Conservation (phyloP, 1,139 yeast species). For the Candida albicans region DNA sequence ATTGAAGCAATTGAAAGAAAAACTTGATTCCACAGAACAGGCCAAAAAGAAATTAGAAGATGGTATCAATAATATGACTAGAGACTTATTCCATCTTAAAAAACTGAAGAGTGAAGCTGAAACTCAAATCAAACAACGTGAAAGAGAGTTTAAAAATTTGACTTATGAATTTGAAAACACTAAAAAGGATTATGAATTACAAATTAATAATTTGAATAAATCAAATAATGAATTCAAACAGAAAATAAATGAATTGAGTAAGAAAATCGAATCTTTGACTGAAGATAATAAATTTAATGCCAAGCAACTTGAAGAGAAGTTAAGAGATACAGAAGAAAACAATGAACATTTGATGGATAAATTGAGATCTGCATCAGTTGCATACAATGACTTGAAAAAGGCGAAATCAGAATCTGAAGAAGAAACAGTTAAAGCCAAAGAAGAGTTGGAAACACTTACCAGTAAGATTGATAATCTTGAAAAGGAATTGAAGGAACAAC, state of each 20-base stretch:
- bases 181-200: constrained; percentile 23
- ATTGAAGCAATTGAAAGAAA: constrained; percentile 25
- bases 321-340: constrained; percentile 33
- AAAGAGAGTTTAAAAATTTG: constrained; percentile 39
- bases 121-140: constrained; percentile 35
- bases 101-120: constrained; percentile 59
- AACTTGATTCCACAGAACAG: constrained; percentile 29
- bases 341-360: constrained; percentile 44
- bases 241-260: constrained; percentile 25
- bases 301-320: constrained; percentile 23
- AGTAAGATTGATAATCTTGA: constrained; percentile 5
- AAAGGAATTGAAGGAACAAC: background rate
- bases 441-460: constrained; percentile 15
- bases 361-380: constrained; percentile 47
- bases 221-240: constrained; percentile 24
- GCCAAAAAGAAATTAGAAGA: constrained; percentile 74
- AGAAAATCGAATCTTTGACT: constrained; percentile 15
- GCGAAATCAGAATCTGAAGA: constrained; percentile 21
- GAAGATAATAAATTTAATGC: constrained; percentile 18
- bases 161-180: constrained; percentile 22
- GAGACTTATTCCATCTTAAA: constrained; percentile 70
- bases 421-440: constrained; percentile 11
- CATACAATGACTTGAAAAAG: constrained; percentile 40
- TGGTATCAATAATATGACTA: constrained; percentile 87
- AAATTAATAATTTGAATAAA: constrained; percentile 20